A percentile compares a stretch with the other conserved stretches of the same genome.
Conservation (phyloP, 306 rosid genomes). For the Styphnolobium japonicum region DNA sequence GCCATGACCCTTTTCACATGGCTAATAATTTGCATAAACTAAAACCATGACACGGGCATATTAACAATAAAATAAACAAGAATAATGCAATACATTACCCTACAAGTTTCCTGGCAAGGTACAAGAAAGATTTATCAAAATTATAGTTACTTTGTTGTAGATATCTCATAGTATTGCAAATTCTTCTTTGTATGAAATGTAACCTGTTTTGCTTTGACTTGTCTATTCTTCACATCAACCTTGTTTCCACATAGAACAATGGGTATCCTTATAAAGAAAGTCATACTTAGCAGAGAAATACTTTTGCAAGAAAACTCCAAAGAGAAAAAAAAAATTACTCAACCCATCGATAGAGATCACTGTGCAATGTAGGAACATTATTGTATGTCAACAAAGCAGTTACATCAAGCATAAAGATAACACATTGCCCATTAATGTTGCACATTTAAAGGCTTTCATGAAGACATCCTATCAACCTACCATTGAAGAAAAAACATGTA, state of each 20-base stretch:
- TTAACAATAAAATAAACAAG: neutral
- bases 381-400: slow-evolving; percentile 69
- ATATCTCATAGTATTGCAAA: slow-evolving; percentile 78
- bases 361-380: slow-evolving; percentile 83
- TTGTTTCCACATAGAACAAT: slow-evolving; percentile 83
- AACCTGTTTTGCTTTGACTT: slow-evolving; percentile 79
- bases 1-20: slow-evolving; percentile 39
- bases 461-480: neutral
- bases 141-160: slow-evolving; percentile 86
- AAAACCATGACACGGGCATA: neutral
- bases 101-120: slow-evolving; percentile 73
- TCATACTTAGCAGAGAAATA: neutral
- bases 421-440: slow-evolving; percentile 84
- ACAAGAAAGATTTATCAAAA: slow-evolving; percentile 77
- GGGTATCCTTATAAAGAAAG: slow-evolving; percentile 54
- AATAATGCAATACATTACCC: slow-evolving; percentile 41
- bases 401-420: slow-evolving; percentile 76
- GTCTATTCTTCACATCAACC: slow-evolving; percentile 84
- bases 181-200: slow-evolving; percentile 84
- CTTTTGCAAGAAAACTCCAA: neutral
- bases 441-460: slow-evolving; percentile 11
- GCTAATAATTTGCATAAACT: neutral
- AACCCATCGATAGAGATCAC: slow-evolving; percentile 69
- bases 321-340: neutral
- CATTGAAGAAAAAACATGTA: neutral